Base-by-base conservation (phyloP, 148 eudicot genomes). In the Nepenthes gracilis region DNA sequence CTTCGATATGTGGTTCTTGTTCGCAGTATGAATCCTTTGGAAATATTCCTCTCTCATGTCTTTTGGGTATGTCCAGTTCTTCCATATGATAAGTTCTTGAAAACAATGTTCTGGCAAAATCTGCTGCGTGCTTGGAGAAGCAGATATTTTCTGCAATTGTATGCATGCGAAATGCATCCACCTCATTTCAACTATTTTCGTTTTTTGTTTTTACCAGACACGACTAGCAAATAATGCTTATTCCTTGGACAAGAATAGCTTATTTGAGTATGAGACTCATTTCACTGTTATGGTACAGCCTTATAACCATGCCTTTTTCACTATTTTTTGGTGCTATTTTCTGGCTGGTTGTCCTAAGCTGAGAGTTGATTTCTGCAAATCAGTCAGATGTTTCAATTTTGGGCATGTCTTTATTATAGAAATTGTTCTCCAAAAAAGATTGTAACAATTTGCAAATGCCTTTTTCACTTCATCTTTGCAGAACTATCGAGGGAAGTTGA, bases 271-370 rank as follows among this genome's bases (percentile, higher is more conserved):
- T 53, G 99, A 93, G 78, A 93, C 96, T 48, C 98, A 93, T 81
- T 93, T 93, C 77, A 88, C 98, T 36, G 98, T 93, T 36, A 93
- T 93, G 98, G 98, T 93, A 84, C 71, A 81, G 60, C 15, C 62
- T 33, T 2, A 1, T n/a, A 9, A 51, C 60, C 51, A 35, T 43
- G 6, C 58, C 45, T 11, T 9, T 9, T 35, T 49, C 13, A 11
- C 12, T 5, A 2, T 49, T 49, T 49, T 54, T 15, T 15, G 33
- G 35, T 0, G 4, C 10, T 0, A 52, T 5, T 11, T 11, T 10
- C 6, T 14, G 55, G 55, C 6, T 10, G 55, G 12, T 11, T 52
- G 15, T 5, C 55, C 23, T 14, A 54, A n/a, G 54, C 54, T 15
- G 33, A n/a, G 35, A 15, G 15, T 15, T 15, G 33, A 34, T 13